Conservation (phyloP, 495 filamentous ascomycete species). For the Pseudevernia furfuracea region DNA sequence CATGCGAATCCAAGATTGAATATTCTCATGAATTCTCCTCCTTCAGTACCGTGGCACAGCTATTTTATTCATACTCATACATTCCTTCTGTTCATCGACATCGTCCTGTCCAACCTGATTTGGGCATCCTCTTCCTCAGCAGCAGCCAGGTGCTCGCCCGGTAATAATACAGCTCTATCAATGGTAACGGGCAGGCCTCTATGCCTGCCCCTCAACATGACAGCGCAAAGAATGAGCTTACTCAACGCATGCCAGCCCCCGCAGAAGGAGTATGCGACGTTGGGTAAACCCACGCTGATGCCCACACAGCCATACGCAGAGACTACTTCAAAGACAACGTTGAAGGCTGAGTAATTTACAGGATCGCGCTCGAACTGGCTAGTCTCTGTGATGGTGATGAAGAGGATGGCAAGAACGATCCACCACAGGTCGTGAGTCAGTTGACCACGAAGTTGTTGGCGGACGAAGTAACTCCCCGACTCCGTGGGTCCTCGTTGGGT, state of each 20-base stretch:
- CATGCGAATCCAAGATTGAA: neutral
- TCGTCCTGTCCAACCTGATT: conserved; percentile 36
- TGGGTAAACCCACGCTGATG: conserved; percentile 63
- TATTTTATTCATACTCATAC: neutral
- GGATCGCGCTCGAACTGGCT: conserved; percentile 58
- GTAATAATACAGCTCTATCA: conserved; percentile 69
- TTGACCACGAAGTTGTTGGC: conserved; percentile 63
- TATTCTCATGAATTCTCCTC: neutral
- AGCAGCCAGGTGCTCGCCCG: conserved; percentile 40
- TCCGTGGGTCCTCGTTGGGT: conserved; percentile 26
- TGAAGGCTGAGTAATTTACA: conserved; percentile 68
- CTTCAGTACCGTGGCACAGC: neutral
- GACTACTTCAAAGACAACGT: conserved; percentile 78
- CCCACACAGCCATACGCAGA: conserved; percentile 82
- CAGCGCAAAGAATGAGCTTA: conserved; percentile 68
- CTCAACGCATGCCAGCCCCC: conserved; percentile 63
- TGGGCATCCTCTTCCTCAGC: conserved; percentile 56
- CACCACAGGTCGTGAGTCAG: conserved; percentile 85
- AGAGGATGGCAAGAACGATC: conserved; percentile 63
- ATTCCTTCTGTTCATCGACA: conserved; percentile 17
- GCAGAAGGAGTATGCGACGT: conserved; percentile 61
- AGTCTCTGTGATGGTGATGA: conserved; percentile 69
- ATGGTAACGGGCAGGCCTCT: conserved; percentile 74
- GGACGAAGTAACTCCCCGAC: conserved; percentile 49
- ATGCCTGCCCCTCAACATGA: conserved; percentile 74